Evolutionary conservation across 179 eudicot genomes (phyloP).

Genomic region (Spinacia oleracea): DNA sequence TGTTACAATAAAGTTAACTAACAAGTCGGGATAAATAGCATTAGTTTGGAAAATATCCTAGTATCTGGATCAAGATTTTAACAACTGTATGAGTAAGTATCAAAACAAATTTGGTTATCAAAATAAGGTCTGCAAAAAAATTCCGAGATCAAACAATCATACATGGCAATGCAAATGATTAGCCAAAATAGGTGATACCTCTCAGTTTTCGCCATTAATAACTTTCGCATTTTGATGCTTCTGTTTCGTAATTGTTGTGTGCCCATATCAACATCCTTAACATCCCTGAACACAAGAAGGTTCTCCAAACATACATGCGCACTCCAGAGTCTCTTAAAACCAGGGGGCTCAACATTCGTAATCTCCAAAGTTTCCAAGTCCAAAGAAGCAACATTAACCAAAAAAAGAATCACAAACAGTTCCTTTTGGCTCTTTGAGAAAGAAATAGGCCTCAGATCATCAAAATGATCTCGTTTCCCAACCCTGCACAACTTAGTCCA

Average conservation of each 20-base stretch:
- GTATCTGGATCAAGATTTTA: too few species aligned
- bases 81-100: too few species aligned
- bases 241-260: not conserved
- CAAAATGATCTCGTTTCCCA: not conserved
- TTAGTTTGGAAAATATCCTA: too few species aligned
- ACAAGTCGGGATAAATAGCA: too few species aligned
- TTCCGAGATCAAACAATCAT: too few species aligned
- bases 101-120: too few species aligned
- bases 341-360: not conserved
- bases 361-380: constrained; percentile 18
- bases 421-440: constrained; percentile 8
- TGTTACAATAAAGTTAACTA: too few species aligned
- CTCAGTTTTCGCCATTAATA: not conserved
- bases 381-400: not conserved
- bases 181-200: not conserved
- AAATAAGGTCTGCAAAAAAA: too few species aligned
- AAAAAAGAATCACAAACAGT: not conserved
- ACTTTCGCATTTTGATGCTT: not conserved
- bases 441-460: constrained; percentile 14
- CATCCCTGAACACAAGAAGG: constrained; percentile 12
- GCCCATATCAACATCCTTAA: not conserved
- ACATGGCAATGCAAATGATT: constrained; percentile 23
- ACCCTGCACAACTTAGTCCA: constrained; percentile 12
- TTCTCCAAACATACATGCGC: constrained; percentile 10
- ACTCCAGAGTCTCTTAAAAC: not conserved